Percentiles rank a stretch among this genome's conserved stretches.
These are phyloP conservation scores for Waltiozyma solani DNA, from an alignment of 1,139 yeast species.

Conservation along the genomic window DNA sequence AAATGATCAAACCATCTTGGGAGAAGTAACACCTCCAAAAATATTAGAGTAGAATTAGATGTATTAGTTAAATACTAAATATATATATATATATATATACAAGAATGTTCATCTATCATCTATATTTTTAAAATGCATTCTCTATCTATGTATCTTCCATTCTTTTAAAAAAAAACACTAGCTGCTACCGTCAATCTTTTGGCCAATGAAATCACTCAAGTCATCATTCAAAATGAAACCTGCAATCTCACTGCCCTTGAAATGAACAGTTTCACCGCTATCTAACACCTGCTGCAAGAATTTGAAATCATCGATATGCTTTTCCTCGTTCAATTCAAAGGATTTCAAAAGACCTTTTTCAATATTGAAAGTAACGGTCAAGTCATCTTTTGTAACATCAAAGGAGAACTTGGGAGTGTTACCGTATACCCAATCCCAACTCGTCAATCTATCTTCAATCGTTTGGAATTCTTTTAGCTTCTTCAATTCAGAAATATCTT, in stretches of 20 bases:
- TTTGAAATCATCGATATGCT: constrained; percentile 19
- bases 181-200: constrained; percentile 35
- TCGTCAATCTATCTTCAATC: constrained; percentile 22
- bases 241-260: constrained; percentile 35
- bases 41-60: too few species aligned
- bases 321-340: constrained; percentile 12
- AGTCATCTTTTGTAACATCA: constrained; percentile 24
- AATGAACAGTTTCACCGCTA: constrained; percentile 23
- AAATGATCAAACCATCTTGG: constrained; percentile 18
- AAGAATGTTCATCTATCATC: too few species aligned
- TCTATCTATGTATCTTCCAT: too few species aligned
- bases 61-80: too few species aligned
- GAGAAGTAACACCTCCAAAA: too few species aligned
- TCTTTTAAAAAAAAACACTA: constrained; percentile 1
- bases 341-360: constrained; percentile 29
- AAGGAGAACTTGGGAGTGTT: constrained; percentile 60
- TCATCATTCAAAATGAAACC: constrained; percentile 36
- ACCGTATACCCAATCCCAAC: constrained; percentile 70
- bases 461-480: constrained; percentile 28
- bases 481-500: constrained; percentile 27
- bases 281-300: constrained; percentile 23
- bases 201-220: constrained; percentile 39
- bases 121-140: too few species aligned
- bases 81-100: too few species aligned
- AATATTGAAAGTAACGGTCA: constrained; percentile 30